phyloP scores from a whole-genome alignment of 2,329 filamentous ascomycete genomes.

The Leptosphaerulina australis region DNA sequence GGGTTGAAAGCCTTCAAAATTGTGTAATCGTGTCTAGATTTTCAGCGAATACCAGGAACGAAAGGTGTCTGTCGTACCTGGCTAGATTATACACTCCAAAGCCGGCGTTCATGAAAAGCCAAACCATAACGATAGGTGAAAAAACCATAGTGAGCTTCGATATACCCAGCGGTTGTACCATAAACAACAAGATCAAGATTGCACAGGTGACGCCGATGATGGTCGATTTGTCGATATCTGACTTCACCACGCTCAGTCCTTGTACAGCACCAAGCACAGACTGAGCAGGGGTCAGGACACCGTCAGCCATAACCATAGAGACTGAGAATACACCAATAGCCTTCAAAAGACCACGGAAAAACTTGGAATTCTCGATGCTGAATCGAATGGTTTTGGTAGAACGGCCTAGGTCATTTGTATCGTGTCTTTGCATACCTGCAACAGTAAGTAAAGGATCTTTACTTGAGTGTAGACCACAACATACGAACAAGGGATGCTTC shows the following conservation, averaged over 20 bases:
- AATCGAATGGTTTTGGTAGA: constrained; percentile 61
- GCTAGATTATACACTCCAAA: constrained; percentile 64
- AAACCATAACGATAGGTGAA: constrained; percentile 70
- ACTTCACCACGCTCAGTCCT: constrained; percentile 62
- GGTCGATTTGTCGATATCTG: constrained; percentile 60
- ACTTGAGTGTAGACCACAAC: neutral
- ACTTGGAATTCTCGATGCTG: constrained; percentile 62
- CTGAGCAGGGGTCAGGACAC: constrained; percentile 71
- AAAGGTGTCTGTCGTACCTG: constrained; percentile 19
- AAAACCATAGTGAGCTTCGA: constrained; percentile 65
- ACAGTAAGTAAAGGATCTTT: neutral
- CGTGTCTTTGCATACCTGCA: constrained; percentile 60
- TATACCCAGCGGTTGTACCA: constrained; percentile 69
- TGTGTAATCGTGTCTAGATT: constrained; percentile 51
- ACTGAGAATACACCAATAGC: constrained; percentile 69
- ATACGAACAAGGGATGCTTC: constrained; percentile 59
- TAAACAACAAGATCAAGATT: constrained; percentile 68
- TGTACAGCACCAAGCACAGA: constrained; percentile 73
- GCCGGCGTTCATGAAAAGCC: constrained; percentile 67
- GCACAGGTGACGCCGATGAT: constrained; percentile 69
- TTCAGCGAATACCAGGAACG: neutral
- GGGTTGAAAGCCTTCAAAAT: constrained; percentile 61
- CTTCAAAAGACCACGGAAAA: constrained; percentile 62
- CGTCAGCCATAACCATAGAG: constrained; percentile 70
- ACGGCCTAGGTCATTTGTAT: constrained; percentile 61